Evolutionary conservation across 106 monocot species (phyloP).

Genomic region (Apostasia ramifera): DNA sequence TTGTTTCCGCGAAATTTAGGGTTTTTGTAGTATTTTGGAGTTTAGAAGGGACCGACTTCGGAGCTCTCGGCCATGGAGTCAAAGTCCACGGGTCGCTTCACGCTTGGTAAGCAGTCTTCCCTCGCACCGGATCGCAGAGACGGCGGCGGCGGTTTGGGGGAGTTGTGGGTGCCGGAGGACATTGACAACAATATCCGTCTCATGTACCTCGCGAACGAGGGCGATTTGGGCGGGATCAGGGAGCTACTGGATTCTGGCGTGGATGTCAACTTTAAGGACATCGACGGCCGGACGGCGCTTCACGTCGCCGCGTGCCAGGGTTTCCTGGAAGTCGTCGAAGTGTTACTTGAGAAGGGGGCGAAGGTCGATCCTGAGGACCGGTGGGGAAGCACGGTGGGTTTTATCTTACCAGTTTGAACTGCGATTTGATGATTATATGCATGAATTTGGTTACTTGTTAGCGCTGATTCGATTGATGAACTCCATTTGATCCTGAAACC

Average conservation of each 20-base stretch:
- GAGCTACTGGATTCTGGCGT: conserved; percentile 54
- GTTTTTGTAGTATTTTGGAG: not conserved
- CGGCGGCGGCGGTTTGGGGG: not conserved
- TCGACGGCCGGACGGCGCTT: conserved; percentile 75
- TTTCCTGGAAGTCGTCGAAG: conserved; percentile 39
- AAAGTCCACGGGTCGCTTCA: conserved; percentile 41
- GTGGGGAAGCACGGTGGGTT: conserved; percentile 83
- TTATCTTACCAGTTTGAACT: not conserved
- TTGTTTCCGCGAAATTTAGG: not conserved
- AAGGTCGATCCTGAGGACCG: conserved; percentile 57
- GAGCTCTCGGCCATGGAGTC: conserved; percentile 21
- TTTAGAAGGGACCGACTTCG: not conserved
- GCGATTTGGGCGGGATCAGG: conserved; percentile 57
- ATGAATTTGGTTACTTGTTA: not conserved
- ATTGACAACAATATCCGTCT: conserved; percentile 41
- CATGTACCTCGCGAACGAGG: conserved; percentile 76
- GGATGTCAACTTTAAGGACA: conserved; percentile 58
- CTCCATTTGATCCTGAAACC: not conserved
- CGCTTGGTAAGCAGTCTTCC: conserved; percentile 64
- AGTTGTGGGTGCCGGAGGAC: conserved; percentile 15
- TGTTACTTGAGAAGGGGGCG: conserved; percentile 56
- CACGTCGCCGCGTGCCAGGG: conserved; percentile 94
- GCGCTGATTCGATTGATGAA: not conserved
- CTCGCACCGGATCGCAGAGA: conserved; percentile 33
- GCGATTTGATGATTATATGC: not conserved